Percentiles rank a stretch among this genome's conserved stretches.
Conservation (phyloP, 2,329 filamentous ascomycete genomes). For the Phaeosphaeria sp. region DNA sequence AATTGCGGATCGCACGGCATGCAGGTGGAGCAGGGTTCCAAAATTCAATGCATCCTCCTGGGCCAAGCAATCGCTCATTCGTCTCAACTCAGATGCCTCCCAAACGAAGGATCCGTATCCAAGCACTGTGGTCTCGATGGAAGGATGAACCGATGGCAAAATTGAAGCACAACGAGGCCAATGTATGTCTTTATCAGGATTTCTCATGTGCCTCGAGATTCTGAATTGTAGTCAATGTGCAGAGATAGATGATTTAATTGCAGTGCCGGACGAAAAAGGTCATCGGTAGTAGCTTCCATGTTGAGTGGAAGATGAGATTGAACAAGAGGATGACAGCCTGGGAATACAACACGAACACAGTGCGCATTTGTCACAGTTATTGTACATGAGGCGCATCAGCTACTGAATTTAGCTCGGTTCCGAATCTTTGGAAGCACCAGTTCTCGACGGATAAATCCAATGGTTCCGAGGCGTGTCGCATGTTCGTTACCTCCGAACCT, state of each 20-base stretch:
- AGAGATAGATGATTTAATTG: background rate
- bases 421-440: background rate
- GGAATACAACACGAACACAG: background rate
- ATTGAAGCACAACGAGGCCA: background rate
- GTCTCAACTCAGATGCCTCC: background rate
- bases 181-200: background rate
- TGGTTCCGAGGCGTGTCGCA: background rate
- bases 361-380: background rate
- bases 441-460: background rate
- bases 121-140: background rate
- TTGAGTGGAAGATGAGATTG: background rate
- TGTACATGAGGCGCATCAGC: background rate
- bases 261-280: background rate
- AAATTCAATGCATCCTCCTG: background rate
- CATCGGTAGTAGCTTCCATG: background rate
- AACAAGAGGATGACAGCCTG: background rate
- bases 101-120: background rate
- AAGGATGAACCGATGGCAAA: background rate
- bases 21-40: background rate
- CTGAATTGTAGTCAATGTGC: background rate
- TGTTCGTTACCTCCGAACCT: background rate
- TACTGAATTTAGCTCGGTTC: background rate
- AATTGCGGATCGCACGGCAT: background rate
- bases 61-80: background rate
- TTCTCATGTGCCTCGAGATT: background rate